Base-by-base conservation (phyloP, 1,284 basidiomycete genomes). In the Lentinula novae-zelandiae region DNA sequence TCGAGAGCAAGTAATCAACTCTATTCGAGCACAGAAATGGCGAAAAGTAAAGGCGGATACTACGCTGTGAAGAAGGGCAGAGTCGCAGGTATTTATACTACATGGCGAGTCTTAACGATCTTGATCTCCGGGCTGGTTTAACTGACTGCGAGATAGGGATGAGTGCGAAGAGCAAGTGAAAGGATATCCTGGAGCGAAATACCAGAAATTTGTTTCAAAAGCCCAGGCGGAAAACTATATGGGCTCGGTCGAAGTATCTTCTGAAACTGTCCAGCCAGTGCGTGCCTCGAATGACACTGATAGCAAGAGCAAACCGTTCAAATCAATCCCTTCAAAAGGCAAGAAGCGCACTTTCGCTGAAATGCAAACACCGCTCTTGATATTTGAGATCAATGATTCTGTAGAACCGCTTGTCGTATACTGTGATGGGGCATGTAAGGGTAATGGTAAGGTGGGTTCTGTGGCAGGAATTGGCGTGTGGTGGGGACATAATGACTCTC, bases 371-470 rank as follows among this genome's bases (percentile, higher is more conserved):
- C 10, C 20, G 22, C 38, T 17, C 31, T 20, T 46, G 17, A 55
- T 13, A 42, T 34, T 8, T 54, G 38, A 44, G 52, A 49, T 53
- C 22, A 54, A 50, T 20, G 40, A 49, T 53, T 59, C 56, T 13
- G 60, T 53, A 39, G 50, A 57, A 2, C 44, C 39, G 31, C 64
- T 73, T 27, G 69, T 79, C 15, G 85, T 87, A 6, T 89, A 85
- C 66, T 82, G 79, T 8, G 87, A 90, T 66, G 87, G 88, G 5
- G 82, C 86, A 1, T 87, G 86, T 42, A 76, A 74, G 54, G 77
- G 79, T 2, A 90, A 90, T 63, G 88, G 87, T 0, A 70, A 77
- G 64, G 48, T 39, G 1, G 75, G 73, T 12, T 75, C 81, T 1
- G 58, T 76, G 12, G 85, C 84, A 0, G 85, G 85, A 0, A 69